Conservation (phyloP, 179 eudicot species). For the Beta lomatogona region DNA sequence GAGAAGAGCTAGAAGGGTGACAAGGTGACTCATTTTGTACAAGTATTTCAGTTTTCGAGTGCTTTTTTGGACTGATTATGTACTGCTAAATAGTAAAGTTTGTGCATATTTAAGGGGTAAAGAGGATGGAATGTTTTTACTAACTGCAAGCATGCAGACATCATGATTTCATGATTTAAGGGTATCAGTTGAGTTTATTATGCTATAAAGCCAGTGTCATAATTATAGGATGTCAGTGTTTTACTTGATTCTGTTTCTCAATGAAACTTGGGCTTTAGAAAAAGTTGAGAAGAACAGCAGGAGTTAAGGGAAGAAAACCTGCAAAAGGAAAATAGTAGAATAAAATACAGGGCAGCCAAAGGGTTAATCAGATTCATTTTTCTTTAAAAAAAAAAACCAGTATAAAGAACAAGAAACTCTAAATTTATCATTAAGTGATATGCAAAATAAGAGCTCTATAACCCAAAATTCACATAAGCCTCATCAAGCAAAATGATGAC, state of each 20-base stretch:
- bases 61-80: neutral
- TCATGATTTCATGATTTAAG: constrained; percentile 23
- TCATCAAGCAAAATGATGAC: no score
- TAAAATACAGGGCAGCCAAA: neutral
- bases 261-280: neutral
- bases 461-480: no score
- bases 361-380: neutral
- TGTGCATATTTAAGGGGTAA: constrained; percentile 12
- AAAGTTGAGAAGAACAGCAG: neutral
- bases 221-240: neutral
- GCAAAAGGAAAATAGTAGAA: neutral
- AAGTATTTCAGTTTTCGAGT: neutral
- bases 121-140: neutral
- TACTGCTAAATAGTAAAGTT: neutral
- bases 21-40: constrained; percentile 14
- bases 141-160: constrained; percentile 9
- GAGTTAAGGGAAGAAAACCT: neutral
- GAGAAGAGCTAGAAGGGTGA: constrained; percentile 2
- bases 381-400: neutral
- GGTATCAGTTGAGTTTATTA: constrained; percentile 23
- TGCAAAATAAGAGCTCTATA: no score
- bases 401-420: neutral
- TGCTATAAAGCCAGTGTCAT: neutral
- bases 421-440: no score
- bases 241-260: constrained; percentile 9